Percentiles rank a stretch among this genome's conserved stretches.
Conservation (phyloP, 2,329 filamentous ascomycete genomes). For the Phoma sp. region DNA sequence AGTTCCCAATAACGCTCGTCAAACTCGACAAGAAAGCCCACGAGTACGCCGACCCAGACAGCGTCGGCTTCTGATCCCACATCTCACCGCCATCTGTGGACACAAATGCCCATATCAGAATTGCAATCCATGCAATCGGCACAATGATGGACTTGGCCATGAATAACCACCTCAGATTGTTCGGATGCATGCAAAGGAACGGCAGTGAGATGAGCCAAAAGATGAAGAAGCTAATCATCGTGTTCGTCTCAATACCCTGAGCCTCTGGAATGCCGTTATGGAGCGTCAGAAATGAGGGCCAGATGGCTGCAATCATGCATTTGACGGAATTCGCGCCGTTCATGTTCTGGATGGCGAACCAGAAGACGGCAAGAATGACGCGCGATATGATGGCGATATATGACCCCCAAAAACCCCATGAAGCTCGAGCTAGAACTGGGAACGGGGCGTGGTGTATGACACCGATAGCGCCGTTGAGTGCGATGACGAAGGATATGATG, state of each 20-base stretch:
- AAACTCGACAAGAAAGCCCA: slow-evolving; percentile 62
- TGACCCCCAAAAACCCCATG: slow-evolving; percentile 65
- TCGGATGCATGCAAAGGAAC: slow-evolving; percentile 63
- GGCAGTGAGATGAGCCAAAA: slow-evolving; percentile 65
- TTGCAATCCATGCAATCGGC: slow-evolving; percentile 67
- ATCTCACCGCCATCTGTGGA: slow-evolving; percentile 61
- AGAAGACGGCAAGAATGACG: slow-evolving; percentile 64
- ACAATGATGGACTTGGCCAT: slow-evolving; percentile 57
- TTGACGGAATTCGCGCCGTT: slow-evolving; percentile 65
- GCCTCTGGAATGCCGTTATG: slow-evolving; percentile 60
- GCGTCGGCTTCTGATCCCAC: slow-evolving; percentile 55
- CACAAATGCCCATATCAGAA: slow-evolving; percentile 68
- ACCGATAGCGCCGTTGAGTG: slow-evolving; percentile 63
- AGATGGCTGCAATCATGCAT: slow-evolving; percentile 63
- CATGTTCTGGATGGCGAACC: slow-evolving; percentile 72
- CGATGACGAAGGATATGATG: slow-evolving; percentile 66
- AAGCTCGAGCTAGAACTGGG: slow-evolving; percentile 62
- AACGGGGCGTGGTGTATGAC: slow-evolving; percentile 61
- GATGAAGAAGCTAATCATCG: slow-evolving; percentile 65
- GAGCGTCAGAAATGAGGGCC: slow-evolving; percentile 63
- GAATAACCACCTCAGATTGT: slow-evolving; percentile 62
- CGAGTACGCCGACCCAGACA: slow-evolving; percentile 60
- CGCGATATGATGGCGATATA: slow-evolving; percentile 63
- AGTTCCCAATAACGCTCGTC: slow-evolving; percentile 60
- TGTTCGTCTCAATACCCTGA: slow-evolving; percentile 64